A percentile compares a stretch with the other conserved stretches of the same genome.
These are phyloP conservation scores for Picea sitchensis DNA, from an alignment of 75 land plant genomes.

Conservation along the genomic window DNA sequence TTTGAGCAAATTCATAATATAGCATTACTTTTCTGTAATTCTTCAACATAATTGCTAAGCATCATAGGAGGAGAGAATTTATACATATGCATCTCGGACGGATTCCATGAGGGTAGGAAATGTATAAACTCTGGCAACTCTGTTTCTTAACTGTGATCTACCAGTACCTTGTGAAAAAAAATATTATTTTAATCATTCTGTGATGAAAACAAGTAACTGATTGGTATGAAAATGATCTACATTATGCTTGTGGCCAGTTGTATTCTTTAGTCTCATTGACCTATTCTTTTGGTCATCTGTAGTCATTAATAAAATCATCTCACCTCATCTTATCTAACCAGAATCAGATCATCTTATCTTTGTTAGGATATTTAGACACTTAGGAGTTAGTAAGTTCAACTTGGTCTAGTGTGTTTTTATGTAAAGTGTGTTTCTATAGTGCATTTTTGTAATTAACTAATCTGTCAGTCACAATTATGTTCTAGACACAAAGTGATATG, in stretches of 20 bases:
- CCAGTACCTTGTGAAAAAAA: neutral
- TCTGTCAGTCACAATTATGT: neutral
- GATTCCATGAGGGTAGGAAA: neutral
- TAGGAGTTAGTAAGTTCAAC: too few species aligned
- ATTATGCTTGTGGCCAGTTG: neutral
- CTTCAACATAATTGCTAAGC: neutral
- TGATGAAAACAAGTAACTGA: neutral
- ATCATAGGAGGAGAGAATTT: neutral
- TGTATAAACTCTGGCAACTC: neutral
- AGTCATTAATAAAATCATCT: neutral
- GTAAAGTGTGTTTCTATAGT: neutral
- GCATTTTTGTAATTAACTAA: neutral
- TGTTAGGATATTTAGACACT: too few species aligned
- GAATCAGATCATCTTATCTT: neutral
- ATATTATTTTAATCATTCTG: neutral
- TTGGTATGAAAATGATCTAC: neutral
- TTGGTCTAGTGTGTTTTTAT: too few species aligned
- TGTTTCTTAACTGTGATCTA: neutral
- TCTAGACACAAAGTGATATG: neutral
- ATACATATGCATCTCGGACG: neutral
- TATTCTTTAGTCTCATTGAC: neutral
- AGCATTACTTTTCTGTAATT: too few species aligned
- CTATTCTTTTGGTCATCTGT: neutral
- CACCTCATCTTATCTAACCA: too few species aligned
- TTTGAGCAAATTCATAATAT: too few species aligned